Evolutionary conservation across 495 filamentous ascomycete genomes (phyloP), one percentile per base, ranked within the genome.

Genomic region (Bathelium albidoporum): DNA sequence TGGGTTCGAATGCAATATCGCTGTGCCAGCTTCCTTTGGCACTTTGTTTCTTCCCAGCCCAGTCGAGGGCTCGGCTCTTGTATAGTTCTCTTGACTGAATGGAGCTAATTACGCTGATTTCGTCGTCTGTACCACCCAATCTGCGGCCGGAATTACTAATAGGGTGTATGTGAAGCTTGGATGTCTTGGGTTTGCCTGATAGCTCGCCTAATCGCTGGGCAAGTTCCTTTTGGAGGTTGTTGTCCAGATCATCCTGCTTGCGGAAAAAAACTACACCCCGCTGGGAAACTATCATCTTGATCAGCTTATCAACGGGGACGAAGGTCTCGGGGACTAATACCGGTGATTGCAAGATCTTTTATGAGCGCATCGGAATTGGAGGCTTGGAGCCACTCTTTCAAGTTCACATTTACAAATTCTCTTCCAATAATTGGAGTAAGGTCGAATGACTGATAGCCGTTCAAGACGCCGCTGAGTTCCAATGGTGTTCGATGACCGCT

Each of bases 201-300:
- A 86, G 77, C 67, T 85, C 73, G 14, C 87, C 87, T 0, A 92
- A 81, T 1, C 81, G 78, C 60, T 88, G 80, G 1, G 82, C 78
- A 0, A 91, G 80, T 63, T 86, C 80, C 69, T 91, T 91, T 64
- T 88, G 85, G 22, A 84, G 75, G 20, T 86, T 81, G 65, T 87
- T 79, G 66, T 79, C 79, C 9, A 89, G 72, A 60, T 76, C 80
- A 71, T 90, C 82, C 66, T 92, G 89, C 39, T 82, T 80, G 31
- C 88, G 86, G 76, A 94, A 90, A 78, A 90, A 91, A 44, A 92
- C 89, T 0, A 94, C 89, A 2, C 88, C 88, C 0, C 89, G 83
- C 66, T 87, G 84, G 18, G 88, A 92, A 67, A 94, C 89, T 91
- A 44, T 49, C 12, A 9, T 26, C 28, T 34, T 18, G 61, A 59